Evolutionary conservation across 2,329 filamentous ascomycete genomes (phyloP), one percentile per base, ranked within the genome.

Genomic region (Alternaria sp.): DNA sequence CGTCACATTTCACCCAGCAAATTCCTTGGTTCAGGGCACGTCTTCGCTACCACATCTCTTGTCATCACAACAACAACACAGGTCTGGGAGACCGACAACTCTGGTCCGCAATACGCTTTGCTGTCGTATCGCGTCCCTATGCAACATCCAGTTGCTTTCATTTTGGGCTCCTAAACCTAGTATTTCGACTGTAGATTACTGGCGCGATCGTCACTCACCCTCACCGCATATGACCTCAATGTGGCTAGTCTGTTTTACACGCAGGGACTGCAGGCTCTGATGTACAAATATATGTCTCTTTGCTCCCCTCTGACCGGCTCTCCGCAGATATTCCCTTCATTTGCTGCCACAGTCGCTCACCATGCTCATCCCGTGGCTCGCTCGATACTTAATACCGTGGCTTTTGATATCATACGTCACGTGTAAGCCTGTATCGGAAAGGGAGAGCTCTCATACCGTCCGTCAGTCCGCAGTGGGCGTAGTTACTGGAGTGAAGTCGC

Each of bases 401-500:
- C 7, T 55, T 19, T 52, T 71, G 21, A 45, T 61, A 28, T 52
- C 61, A 8, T 19, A 62, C n/a, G 61, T 54, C 7, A 50, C 45
- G 17, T 69, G 69, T 32, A 65, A 57, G 13, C 59, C 64, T 5
- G 12, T 61, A 23, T 28, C 26, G n/a, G 5, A 17, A 43, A 10
- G 17, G 19, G 40, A 6, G 7, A 40, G 25, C 12, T 12, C 40
- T 7, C 28, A 46, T 3, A 13, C 7, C 17, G 15, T 25, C 17
- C 59, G 66, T 10, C 60, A 68, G 46, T 59, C 56, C 11, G 43
- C 43, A 17, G 56, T 45, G 4, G 63, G 65, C 15, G 49, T 74
- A 12, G 71, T 72, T 6, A 63, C 65, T 8, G 74, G 74, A 5
- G 59, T 72, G 11, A 50, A 59, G 5, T 69, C 68, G 11, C 67